Percentiles rank a stretch among this genome's conserved stretches.
phyloP scores from a whole-genome alignment of 768 basidiomycete genomes.

The Pulveroboletus sp. region DNA sequence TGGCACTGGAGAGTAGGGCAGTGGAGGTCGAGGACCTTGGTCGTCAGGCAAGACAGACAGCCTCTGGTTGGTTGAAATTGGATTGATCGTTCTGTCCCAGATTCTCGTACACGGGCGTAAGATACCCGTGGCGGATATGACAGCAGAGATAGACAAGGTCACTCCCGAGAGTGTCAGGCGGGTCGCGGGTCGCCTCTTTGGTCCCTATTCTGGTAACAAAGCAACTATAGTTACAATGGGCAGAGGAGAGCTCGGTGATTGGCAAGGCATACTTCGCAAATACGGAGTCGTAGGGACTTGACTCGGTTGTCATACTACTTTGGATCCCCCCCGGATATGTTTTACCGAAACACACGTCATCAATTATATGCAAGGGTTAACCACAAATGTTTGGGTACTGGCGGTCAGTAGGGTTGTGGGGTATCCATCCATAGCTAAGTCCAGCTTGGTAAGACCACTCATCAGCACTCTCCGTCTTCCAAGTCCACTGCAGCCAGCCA shows the following conservation, averaged over 20 bases:
- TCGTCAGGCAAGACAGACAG: slow-evolving; percentile 56
- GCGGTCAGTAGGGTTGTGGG: slow-evolving; percentile 46
- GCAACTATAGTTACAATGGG: slow-evolving; percentile 86
- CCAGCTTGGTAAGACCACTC: slow-evolving; percentile 91
- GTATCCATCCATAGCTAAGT: slow-evolving; percentile 80
- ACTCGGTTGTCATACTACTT: not conserved
- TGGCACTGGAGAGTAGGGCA: slow-evolving; percentile 87
- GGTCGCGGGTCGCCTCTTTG: slow-evolving; percentile 74
- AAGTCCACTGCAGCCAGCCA: slow-evolving; percentile 81
- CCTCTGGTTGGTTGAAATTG: not conserved
- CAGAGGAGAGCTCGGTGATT: slow-evolving; percentile 68
- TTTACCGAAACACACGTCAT: no score
- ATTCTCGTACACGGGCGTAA: slow-evolving; percentile 84
- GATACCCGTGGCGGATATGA: slow-evolving; percentile 88
- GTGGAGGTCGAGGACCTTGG: slow-evolving; percentile 89
- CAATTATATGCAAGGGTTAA: slow-evolving; percentile 11
- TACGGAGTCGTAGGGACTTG: slow-evolving; percentile 54
- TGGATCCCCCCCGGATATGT: no score
- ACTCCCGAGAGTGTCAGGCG: slow-evolving; percentile 63
- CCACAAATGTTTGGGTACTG: slow-evolving; percentile 61
- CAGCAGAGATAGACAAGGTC: slow-evolving; percentile 75
- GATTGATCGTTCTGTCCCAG: slow-evolving; percentile 32
- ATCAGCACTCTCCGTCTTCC: slow-evolving; percentile 78
- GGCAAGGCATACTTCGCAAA: slow-evolving; percentile 55
- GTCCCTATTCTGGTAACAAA: slow-evolving; percentile 53